phyloP scores from a whole-genome alignment of 305 asterid species.

The Solanum hybrid region DNA sequence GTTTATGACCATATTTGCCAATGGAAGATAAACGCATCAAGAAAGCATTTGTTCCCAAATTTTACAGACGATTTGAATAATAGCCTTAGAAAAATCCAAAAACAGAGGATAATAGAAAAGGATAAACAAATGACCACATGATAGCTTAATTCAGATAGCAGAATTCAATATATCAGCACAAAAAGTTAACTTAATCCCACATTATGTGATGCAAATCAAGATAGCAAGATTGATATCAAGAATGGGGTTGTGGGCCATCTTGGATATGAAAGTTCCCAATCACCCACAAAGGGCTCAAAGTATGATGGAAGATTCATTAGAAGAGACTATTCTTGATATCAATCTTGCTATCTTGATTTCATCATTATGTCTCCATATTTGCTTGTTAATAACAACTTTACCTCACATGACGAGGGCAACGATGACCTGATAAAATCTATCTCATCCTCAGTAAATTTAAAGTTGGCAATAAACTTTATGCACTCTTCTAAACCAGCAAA shows the following conservation, averaged over 20 bases:
- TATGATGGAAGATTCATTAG: neutral
- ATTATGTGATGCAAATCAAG: neutral
- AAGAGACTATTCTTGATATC: neutral
- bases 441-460: constrained; percentile 65
- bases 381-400: constrained; percentile 12
- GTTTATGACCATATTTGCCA: neutral
- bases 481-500: constrained; percentile 99
- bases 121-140: neutral
- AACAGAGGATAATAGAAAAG: neutral
- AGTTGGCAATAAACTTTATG: constrained; percentile 75
- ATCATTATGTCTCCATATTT: neutral
- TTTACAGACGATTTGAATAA: neutral
- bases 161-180: neutral
- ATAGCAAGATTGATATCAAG: neutral
- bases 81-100: neutral
- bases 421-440: constrained; percentile 56
- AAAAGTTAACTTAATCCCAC: neutral
- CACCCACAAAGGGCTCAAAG: neutral
- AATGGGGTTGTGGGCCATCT: neutral
- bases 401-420: constrained; percentile 87
- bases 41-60: neutral
- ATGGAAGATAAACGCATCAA: neutral
- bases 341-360: neutral
- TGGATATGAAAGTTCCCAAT: neutral
- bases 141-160: neutral